Evolutionary conservation across 2,329 filamentous ascomycete genomes (phyloP), one percentile per base, ranked within the genome.

Genomic region (Paecilomyces dactylethromorphus): DNA sequence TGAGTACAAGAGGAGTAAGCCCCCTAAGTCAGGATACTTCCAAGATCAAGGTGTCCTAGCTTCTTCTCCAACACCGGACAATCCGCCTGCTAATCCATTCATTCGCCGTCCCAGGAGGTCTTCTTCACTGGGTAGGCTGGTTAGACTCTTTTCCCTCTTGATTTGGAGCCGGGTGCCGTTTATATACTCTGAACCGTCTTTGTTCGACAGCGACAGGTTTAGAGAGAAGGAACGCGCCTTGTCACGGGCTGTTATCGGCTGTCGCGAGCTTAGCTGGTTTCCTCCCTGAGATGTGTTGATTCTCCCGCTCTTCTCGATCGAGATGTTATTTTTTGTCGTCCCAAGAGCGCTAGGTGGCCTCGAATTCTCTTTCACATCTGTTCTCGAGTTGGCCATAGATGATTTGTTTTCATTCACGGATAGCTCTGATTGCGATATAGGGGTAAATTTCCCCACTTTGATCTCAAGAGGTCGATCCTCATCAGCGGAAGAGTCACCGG

Each of bases 391-490:
- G 26, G 26, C 35, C 51, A 45, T 21, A 51, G 58, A 53, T 50
- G 58, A 22, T 56, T 56, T 26, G 56, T 13, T 24, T 51, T 49
- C 2, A 53, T n/a, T n/a, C 8, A 18, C 4, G 10, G 32, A 33
- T 54, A 56, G 58, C 24, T 62, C 39, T 2, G 39, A 53, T 81
- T 53, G 56, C 35, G 7, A 59, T 54, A 10, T 55, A 57, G 70
- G 65, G 1, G 65, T 67, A 53, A 73, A 59, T 32, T 63, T 72
- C 29, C 63, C 83, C 79, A 87, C 84, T 65, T 83, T 86, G 79
- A 96, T 96, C 74, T 96, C 92, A 10, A 97, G 73, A 3, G 91
- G 90, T 21, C 80, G 77, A 56, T 95, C 92, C 63, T 96, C 92
- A 33, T 94, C 91, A 0, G 86, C 90, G 11, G 87, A 89, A 79